Conservation (phyloP, 768 basidiomycete genomes). For the Lactifluus pinguis region DNA sequence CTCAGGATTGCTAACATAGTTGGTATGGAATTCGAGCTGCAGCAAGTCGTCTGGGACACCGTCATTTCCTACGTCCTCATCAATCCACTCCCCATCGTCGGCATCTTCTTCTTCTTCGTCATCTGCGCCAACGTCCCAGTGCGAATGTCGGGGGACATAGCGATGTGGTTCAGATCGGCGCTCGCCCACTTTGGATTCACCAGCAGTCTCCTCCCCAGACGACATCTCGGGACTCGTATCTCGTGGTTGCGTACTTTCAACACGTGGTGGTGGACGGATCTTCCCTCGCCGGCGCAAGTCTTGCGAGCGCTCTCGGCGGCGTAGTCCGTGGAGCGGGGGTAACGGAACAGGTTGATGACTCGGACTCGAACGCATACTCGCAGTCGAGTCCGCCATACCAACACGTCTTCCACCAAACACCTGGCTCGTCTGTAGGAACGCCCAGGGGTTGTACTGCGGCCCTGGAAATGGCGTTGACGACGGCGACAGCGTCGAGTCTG, state of each 20-base stretch:
- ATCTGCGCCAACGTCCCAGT: conserved; percentile 35
- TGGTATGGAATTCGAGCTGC: conserved; percentile 69
- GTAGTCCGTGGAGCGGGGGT: conserved; percentile 41
- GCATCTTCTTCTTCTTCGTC: conserved; percentile 26
- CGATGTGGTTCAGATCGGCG: conserved; percentile 20
- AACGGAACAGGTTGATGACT: conserved; percentile 57
- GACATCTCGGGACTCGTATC: conserved; percentile 75
- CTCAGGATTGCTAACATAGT: conserved; percentile 54
- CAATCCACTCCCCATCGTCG: conserved; percentile 32
- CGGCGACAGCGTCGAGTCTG: conserved; percentile 72
- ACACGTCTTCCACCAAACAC: conserved; percentile 14
- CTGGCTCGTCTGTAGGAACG: conserved; percentile 42
- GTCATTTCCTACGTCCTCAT: conserved; percentile 69
- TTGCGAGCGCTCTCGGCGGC: conserved; percentile 34
- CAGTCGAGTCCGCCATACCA: conserved; percentile 32
- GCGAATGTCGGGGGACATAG: conserved; percentile 12
- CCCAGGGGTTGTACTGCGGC: conserved; percentile 60
- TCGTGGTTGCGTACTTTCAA: conserved; percentile 74
- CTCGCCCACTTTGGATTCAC: conserved; percentile 38
- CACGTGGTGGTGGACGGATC: conserved; percentile 63
- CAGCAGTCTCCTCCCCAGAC: conserved; percentile 73
- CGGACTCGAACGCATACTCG: conserved; percentile 64
- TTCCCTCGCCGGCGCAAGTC: conserved; percentile 28
- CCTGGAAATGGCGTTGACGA: conserved; percentile 65
- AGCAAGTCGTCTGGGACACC: conserved; percentile 64